phyloP scores from a whole-genome alignment of 2,329 filamentous ascomycete species.

The Anthostomella pinea region DNA sequence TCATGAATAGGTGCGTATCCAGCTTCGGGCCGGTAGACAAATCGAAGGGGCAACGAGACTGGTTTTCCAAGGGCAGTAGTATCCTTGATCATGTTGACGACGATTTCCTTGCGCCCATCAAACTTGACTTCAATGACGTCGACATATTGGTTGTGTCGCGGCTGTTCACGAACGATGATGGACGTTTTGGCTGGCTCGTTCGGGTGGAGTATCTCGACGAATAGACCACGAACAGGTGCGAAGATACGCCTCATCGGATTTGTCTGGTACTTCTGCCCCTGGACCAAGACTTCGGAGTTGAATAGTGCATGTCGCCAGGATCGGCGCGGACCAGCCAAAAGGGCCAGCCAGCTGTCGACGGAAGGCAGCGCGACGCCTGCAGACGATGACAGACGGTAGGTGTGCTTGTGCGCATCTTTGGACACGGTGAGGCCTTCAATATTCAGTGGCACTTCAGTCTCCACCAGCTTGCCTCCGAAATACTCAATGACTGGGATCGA shows the following conservation, averaged over 20 bases:
- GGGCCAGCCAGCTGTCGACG: constrained; percentile 78
- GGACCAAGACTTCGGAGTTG: constrained; percentile 87
- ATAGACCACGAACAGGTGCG: constrained; percentile 78
- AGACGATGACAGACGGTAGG: constrained; percentile 77
- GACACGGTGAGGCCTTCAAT: constrained; percentile 83
- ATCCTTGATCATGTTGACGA: constrained; percentile 89
- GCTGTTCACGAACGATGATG: constrained; percentile 84
- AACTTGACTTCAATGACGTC: constrained; percentile 86
- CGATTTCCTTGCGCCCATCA: constrained; percentile 72
- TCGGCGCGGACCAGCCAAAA: constrained; percentile 79
- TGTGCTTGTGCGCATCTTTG: constrained; percentile 74
- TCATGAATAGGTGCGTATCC: constrained; percentile 97
- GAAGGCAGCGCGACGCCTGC: constrained; percentile 73
- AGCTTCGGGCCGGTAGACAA: constrained; percentile 91
- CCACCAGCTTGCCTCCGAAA: constrained; percentile 84
- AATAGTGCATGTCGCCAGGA: constrained; percentile 96
- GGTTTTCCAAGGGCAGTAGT: constrained; percentile 81
- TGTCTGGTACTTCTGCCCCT: constrained; percentile 94
- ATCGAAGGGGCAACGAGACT: constrained; percentile 79
- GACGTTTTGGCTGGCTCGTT: constrained; percentile 79
- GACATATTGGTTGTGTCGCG: constrained; percentile 78
- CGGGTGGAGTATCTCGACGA: constrained; percentile 82
- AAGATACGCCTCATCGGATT: constrained; percentile 94
- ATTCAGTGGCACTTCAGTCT: constrained; percentile 68
- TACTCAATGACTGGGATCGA: constrained; percentile 87